Evolutionary conservation across 169 alveolate species (phyloP).

Genomic region (Eimeria sp.): DNA sequence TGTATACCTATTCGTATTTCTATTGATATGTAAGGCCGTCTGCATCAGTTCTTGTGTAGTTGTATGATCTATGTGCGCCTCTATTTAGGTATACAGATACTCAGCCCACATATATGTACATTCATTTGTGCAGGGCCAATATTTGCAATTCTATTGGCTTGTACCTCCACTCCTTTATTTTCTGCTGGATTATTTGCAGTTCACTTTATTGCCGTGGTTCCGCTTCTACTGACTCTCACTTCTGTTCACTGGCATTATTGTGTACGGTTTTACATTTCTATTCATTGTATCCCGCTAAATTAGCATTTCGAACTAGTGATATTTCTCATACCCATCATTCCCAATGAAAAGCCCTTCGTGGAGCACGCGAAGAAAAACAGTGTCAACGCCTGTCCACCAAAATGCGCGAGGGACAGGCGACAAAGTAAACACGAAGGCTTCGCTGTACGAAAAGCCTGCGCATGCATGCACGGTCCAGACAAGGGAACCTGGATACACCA

Average conservation of each 20-base stretch:
- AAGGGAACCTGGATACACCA: background rate
- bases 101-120: no score
- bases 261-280: background rate
- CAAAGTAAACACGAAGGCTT: constrained; percentile 59
- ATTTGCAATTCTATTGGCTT: background rate
- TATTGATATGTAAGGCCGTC: background rate
- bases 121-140: background rate
- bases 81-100: background rate
- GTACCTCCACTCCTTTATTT: background rate
- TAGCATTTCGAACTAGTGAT: background rate
- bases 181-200: background rate
- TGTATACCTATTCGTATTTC: background rate
- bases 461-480: background rate
- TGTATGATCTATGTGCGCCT: background rate
- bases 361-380: constrained; percentile 18
- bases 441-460: constrained; percentile 33
- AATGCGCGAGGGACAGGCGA: constrained; percentile 46
- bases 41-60: no score
- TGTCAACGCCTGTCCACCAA: constrained; percentile 79
- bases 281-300: background rate
- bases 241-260: background rate
- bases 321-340: constrained; percentile 33
- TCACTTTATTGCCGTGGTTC: no score
- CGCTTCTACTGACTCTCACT: background rate
- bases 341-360: constrained; percentile 35